A percentile compares a stretch with the other conserved stretches of the same genome.
Evolutionary conservation across 1,139 yeast genomes (phyloP).

Genomic region (Yamadazyma siamensis): DNA sequence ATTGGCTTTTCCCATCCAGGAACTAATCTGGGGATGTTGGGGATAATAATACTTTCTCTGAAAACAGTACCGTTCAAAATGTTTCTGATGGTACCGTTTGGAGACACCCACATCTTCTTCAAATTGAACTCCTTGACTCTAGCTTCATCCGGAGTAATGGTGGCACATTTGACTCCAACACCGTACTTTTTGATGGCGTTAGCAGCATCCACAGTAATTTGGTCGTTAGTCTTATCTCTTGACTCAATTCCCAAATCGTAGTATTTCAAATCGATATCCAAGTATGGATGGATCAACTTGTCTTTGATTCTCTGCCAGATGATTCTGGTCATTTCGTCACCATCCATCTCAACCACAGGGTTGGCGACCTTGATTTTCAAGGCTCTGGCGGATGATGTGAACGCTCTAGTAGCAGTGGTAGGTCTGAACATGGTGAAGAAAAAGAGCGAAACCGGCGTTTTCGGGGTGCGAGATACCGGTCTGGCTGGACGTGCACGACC

Average conservation of each 20-base stretch:
- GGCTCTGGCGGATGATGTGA: slow-evolving; percentile 7
- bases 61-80: slow-evolving; percentile 94
- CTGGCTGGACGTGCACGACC: too few relatives aligned
- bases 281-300: slow-evolving; percentile 77
- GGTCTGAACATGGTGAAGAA: slow-evolving; percentile 7
- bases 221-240: slow-evolving; percentile 84
- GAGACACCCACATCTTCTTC: slow-evolving; percentile 96
- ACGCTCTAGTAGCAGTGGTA: slow-evolving; percentile 7
- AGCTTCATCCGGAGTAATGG: slow-evolving; percentile 97
- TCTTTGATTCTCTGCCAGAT: slow-evolving; percentile 86
- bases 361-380: slow-evolving; percentile 73
- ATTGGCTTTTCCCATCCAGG: slow-evolving; percentile 96
- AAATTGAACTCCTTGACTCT: slow-evolving; percentile 85
- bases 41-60: slow-evolving; percentile 94
- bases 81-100: slow-evolving; percentile 95
- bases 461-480: too few relatives aligned
- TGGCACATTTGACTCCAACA: slow-evolving; percentile 95
- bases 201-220: slow-evolving; percentile 87
- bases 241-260: slow-evolving; percentile 84
- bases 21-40: slow-evolving; percentile 80
- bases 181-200: slow-evolving; percentile 83
- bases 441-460: background rate
- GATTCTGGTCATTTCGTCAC: slow-evolving; percentile 94
- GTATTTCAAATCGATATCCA: slow-evolving; percentile 86
- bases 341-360: slow-evolving; percentile 94